A percentile compares a stretch with the other conserved stretches of the same genome.
Conservation (phyloP, 2,329 filamentous ascomycete species). For the Arthroderma sp. region DNA sequence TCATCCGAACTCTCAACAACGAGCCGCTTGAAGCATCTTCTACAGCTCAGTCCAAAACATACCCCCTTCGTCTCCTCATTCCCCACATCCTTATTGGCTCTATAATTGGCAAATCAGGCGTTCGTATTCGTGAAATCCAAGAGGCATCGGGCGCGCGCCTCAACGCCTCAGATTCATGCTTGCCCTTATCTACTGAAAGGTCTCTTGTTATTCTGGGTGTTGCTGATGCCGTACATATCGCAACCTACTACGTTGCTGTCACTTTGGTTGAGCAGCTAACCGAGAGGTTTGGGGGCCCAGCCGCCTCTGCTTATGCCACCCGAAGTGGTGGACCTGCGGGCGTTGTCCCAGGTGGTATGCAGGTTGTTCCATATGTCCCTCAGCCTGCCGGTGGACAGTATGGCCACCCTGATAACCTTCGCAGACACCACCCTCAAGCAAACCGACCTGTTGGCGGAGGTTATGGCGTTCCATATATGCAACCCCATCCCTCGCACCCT, state of each 20-base stretch:
- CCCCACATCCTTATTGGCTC: constrained; percentile 96
- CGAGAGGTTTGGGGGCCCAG: constrained; percentile 88
- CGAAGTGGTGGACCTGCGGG: constrained; percentile 86
- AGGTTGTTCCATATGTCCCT: constrained; percentile 94
- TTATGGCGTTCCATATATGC: constrained; percentile 59
- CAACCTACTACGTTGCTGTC: constrained; percentile 95
- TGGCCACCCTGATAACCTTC: constrained; percentile 73
- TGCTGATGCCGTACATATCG: constrained; percentile 95
- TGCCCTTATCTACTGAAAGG: constrained; percentile 88
- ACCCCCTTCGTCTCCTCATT: constrained; percentile 86
- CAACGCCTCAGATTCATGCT: constrained; percentile 88
- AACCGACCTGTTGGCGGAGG: constrained; percentile 64
- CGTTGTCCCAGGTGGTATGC: constrained; percentile 92
- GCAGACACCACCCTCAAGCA: constrained; percentile 58
- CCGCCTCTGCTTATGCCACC: constrained; percentile 94
- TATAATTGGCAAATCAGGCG: constrained; percentile 94
- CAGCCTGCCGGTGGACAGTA: constrained; percentile 88
- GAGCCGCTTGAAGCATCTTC: constrained; percentile 81
- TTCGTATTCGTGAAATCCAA: constrained; percentile 94
- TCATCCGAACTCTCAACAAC: constrained; percentile 96
- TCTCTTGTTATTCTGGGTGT: constrained; percentile 97
- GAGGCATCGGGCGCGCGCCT: constrained; percentile 92
- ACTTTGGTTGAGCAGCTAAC: constrained; percentile 96
- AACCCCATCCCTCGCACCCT: constrained; percentile 45
- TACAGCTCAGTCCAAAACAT: constrained; percentile 89